These are phyloP conservation scores for Tanacetum coccineum DNA, from an alignment of 129 eudicot genomes.

Conservation along the genomic window DNA sequence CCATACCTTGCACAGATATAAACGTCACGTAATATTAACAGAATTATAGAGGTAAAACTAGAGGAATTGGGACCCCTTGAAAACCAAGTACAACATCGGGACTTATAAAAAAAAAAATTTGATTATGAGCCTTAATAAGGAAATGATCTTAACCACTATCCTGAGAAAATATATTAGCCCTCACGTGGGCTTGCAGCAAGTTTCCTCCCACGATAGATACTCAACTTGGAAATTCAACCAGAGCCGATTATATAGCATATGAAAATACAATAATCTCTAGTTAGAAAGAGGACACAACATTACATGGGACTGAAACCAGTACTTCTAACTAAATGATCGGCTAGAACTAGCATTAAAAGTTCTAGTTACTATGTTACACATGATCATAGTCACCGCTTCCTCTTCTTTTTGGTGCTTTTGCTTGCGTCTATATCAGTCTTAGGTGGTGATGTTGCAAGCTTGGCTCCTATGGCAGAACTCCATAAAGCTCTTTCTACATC, in stretches of 20 bases:
- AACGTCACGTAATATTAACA: background rate
- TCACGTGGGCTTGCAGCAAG: no score
- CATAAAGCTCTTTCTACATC: constrained; percentile 92
- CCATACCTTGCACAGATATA: background rate
- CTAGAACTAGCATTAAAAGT: background rate
- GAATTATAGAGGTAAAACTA: background rate
- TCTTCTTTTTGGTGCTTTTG: constrained; percentile 48
- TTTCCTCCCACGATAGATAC: no score
- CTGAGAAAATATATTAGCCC: no score
- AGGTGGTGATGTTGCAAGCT: constrained; percentile 26
- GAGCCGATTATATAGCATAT: background rate
- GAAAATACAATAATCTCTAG: background rate
- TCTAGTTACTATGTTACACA: background rate
- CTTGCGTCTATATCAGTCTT: constrained; percentile 29
- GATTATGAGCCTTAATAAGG: background rate
- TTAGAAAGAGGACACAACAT: background rate
- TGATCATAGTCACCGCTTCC: constrained; percentile 41
- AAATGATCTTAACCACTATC: no score
- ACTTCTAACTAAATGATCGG: constrained; percentile 1
- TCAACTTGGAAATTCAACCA: no score
- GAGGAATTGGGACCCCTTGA: background rate
- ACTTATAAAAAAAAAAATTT: no score
- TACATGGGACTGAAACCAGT: constrained; percentile 1
- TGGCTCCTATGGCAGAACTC: constrained; percentile 67
- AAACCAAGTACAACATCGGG: no score